Conservation (phyloP, 495 filamentous ascomycete genomes). For the Penicillium salamii region DNA sequence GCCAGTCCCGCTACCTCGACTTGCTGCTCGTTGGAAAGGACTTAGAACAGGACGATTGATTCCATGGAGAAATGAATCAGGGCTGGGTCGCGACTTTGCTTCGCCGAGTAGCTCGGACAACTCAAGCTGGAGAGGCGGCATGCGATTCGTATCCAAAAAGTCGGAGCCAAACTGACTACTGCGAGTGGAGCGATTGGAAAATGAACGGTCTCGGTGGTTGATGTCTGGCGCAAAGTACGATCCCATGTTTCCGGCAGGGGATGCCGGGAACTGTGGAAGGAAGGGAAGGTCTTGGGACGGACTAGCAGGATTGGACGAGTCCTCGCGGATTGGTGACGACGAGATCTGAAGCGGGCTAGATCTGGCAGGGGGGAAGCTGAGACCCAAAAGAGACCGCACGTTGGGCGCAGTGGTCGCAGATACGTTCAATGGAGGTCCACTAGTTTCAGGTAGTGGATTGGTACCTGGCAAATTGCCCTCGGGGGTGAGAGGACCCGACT, state of each 20-base stretch:
- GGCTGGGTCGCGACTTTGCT: conserved; percentile 32
- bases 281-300: conserved; percentile 35
- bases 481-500: conserved; percentile 45
- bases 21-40: conserved; percentile 42
- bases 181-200: conserved; percentile 45
- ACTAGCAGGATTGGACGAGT: conserved; percentile 39
- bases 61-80: conserved; percentile 29
- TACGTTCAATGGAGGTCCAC: conserved; percentile 19
- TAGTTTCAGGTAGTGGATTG: conserved; percentile 34
- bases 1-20: conserved; percentile 45
- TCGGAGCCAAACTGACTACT: conserved; percentile 44
- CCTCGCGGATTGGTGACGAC: conserved; percentile 33
- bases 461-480: conserved; percentile 51
- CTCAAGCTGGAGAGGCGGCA: conserved; percentile 35
- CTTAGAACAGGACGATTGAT: conserved; percentile 34
- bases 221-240: conserved; percentile 38
- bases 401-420: conserved; percentile 32
- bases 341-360: conserved; percentile 43
- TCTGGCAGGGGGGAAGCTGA: conserved; percentile 37
- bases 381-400: conserved; percentile 37
- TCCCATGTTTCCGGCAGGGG: conserved; percentile 29
- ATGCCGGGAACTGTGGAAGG: conserved; percentile 37
- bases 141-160: conserved; percentile 34
- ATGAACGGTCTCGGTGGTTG: conserved; percentile 41
- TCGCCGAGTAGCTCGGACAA: conserved; percentile 33